A percentile compares a stretch with the other conserved stretches of the same genome.
Evolutionary conservation across 164 flowering plant genomes (phyloP).

Genomic region (Stephania yunnanensis): DNA sequence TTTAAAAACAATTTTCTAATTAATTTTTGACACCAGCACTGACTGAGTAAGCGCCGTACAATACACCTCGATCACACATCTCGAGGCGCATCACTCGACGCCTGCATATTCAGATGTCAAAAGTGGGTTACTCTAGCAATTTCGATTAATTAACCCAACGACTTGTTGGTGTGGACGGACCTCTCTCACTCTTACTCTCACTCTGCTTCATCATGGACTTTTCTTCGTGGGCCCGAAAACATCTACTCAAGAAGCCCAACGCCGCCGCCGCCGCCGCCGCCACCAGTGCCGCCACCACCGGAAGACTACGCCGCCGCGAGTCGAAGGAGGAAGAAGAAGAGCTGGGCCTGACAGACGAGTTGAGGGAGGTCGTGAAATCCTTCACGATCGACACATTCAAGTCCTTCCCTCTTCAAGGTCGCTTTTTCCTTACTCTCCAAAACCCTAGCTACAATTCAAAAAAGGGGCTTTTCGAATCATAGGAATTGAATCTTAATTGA

Average conservation of each 20-base stretch:
- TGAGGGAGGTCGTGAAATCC: constrained; percentile 50
- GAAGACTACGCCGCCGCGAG: neutral
- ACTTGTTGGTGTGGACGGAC: neutral
- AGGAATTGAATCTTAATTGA: no score
- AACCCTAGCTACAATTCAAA: neutral
- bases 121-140: no score
- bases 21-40: no score
- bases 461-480: neutral
- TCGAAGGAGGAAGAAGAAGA: constrained; percentile 25
- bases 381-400: constrained; percentile 74
- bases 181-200: no score
- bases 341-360: constrained; percentile 53
- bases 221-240: constrained; percentile 54
- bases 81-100: no score
- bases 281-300: neutral
- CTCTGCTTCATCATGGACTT: constrained; percentile 20
- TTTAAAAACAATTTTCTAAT: no score
- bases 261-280: neutral
- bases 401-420: constrained; percentile 50
- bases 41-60: no score
- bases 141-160: no score
- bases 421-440: neutral
- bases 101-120: no score
- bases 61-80: no score
- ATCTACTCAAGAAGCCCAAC: constrained; percentile 21